Base-by-base conservation (phyloP, 2,329 filamentous ascomycete species). In the Verticillium nubilum region DNA sequence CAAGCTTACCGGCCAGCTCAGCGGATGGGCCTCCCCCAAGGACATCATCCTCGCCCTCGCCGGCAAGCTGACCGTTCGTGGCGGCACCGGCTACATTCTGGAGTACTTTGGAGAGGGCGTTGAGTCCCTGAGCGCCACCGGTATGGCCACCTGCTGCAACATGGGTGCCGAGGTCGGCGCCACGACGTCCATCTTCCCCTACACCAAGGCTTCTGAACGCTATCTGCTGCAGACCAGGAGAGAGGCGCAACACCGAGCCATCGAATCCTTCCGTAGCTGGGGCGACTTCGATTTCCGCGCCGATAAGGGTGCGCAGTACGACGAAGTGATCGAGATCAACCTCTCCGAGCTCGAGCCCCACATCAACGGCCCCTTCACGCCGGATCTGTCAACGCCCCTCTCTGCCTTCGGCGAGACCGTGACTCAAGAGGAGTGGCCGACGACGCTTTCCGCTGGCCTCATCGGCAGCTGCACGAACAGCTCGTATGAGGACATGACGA, bases 401-500 rank as follows among this genome's bases (percentile, higher is more conserved):
- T 97, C 93, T 55, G 83, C 88, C 70, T 99, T 99, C 79, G 92
- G 92, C 71, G 84, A 91, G 60, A 87, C 89, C 2, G 91, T 97
- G 25, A 83, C 89, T 74, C 83, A 89, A 67, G 92, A 97, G 74
- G 80, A 89, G 56, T 99, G 95, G 95, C 95, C 95, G 2, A 85
- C 91, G 71, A 92, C 88, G 63, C 89, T 99, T 62, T 95, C 92
- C 13, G 94, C 95, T 27, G 93, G 93, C 57, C 83, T 99, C 58
- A 99, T 99, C 71, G 95, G 95, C 62, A 97, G 92, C 78, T 99
- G 95, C 81, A 99, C 95, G 56, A 99, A 99, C 83, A 96, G 91
- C 74, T 98, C 95, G 2, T 99, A 98, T 74, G 90, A 97, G 76
- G 95, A 99, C 73, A 99, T 99, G 95, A 96, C 93, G 35, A 89